Base-by-base conservation (phyloP, 306 rosid species). In the Vachellia pachyceras region DNA sequence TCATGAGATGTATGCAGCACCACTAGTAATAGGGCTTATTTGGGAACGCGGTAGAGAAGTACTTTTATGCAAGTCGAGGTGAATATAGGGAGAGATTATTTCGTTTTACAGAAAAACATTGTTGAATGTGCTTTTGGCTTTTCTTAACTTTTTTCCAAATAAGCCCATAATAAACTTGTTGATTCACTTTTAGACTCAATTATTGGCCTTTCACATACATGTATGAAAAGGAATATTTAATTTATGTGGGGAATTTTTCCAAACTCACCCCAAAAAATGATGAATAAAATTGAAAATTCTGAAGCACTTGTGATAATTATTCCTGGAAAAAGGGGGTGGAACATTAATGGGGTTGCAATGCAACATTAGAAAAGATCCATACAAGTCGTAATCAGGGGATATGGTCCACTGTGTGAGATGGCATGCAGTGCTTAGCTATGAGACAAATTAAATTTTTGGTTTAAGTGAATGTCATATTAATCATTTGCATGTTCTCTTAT, bases 401-500 rank as follows among this genome's bases (percentile, higher is more conserved):
- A 50, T 63, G 33, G 37, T 76, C 80, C 80, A 44, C 72, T n/a
- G 80, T 63, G 80, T 60, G 79, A 76, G 42, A 49, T 63, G 80
- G n/a, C n/a, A n/a, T n/a, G 45, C 41, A 23, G 3, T 40, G 50
- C 44, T 14, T 41, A 2, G 69, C 69, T 58, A 64, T 40, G 29
- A 13, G 61, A 35, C 70, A 58, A 76, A 44, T 44, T 6, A 11
- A 20, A 41, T 3, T 40, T 40, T 76, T 68, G 60, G 57, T 42
- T 60, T 44, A 29, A 76, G 72, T 76, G 71, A 15, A 5, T 61
- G 50, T 61, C 80, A 45, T 33, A 60, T 29, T 70, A 70, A 42
- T 23, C 45, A 45, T 23, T 23, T 77, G 37, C 17, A 77, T n/a
- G 37, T 20, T 47, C 76, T 72, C 25, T 15, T 1, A 49, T 60